Base-by-base conservation (phyloP, 2,329 filamentous ascomycete genomes). In the Lachnellula willkommii region DNA sequence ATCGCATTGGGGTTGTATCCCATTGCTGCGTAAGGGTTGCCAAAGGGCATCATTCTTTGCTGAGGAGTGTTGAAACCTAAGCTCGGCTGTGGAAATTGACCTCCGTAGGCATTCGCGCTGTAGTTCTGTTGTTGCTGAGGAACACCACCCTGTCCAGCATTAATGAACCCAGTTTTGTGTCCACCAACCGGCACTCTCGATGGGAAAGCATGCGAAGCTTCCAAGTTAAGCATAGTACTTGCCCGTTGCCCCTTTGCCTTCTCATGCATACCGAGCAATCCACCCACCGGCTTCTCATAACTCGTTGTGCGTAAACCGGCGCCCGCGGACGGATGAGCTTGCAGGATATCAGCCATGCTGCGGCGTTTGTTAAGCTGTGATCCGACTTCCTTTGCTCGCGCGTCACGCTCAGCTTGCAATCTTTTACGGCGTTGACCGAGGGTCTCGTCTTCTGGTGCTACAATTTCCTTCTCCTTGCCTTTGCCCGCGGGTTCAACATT, bases 371-470 rank as follows among this genome's bases (percentile, higher is more conserved):
- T 69, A 2, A 69, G 28, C 6, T 66, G 64, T 15, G 70, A 59
- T 9, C 72, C 74, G 69, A 82, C 80, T 60, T 81, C 80, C 43
- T 77, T 73, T 58, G 81, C 79, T 28, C 82, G 79, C 6, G 85
- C 85, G 70, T 88, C 85, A 26, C 78, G 77, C 65, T 86, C 83
- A 6, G 84, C 83, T 68, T 91, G 88, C 1, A 94, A 76, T 26
- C 89, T 81, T 28, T 83, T 83, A 0, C 88, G 84, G 11, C 89
- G 84, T 69, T 93, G 88, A 9, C 88, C 89, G 0, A 94, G 76
- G 0, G 89, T 93, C 68, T 94, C 89, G 63, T 90, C 87, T 61
- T 85, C 87, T 55, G 68, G 67, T 35, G 67, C 61, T 36, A 68
- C 65, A 14, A 66, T 64, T 43, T 68, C 65, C 48, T 68, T 65